A percentile compares a stretch with the other conserved stretches of the same genome.
Conservation (phyloP, 331 rosid genomes). For the Ulmus americana region DNA sequence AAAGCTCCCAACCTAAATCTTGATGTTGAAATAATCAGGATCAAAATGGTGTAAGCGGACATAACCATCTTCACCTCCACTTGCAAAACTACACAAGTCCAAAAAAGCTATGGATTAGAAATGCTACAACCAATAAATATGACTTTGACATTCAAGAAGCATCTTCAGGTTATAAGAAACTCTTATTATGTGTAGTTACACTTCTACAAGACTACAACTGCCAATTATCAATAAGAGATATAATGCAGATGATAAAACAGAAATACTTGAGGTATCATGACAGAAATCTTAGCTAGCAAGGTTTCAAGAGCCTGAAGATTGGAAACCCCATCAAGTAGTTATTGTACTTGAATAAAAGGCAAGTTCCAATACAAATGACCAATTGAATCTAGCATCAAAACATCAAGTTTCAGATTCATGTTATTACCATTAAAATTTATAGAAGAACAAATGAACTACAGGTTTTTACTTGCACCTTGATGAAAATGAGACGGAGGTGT, state of each 20-base stretch:
- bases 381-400: too few species aligned
- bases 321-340: too few species aligned
- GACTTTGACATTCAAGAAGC: not conserved
- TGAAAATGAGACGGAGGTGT: too few species aligned
- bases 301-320: too few species aligned
- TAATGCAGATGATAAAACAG: not conserved
- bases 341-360: too few species aligned
- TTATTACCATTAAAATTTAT: too few species aligned
- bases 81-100: slow-evolving; percentile 59
- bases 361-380: too few species aligned
- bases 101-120: not conserved
- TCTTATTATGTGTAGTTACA: not conserved
- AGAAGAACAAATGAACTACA: too few species aligned
- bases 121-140: not conserved
- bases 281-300: too few species aligned
- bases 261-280: too few species aligned
- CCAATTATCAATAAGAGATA: not conserved
- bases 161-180: not conserved
- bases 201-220: not conserved
- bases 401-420: too few species aligned
- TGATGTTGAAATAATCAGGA: slow-evolving; percentile 80
- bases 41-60: slow-evolving; percentile 92
- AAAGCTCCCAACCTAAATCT: slow-evolving; percentile 41
- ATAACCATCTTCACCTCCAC: slow-evolving; percentile 98
- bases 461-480: too few species aligned